Conservation (phyloP, 805 yeast species). For the Yarrowia hollandica region DNA sequence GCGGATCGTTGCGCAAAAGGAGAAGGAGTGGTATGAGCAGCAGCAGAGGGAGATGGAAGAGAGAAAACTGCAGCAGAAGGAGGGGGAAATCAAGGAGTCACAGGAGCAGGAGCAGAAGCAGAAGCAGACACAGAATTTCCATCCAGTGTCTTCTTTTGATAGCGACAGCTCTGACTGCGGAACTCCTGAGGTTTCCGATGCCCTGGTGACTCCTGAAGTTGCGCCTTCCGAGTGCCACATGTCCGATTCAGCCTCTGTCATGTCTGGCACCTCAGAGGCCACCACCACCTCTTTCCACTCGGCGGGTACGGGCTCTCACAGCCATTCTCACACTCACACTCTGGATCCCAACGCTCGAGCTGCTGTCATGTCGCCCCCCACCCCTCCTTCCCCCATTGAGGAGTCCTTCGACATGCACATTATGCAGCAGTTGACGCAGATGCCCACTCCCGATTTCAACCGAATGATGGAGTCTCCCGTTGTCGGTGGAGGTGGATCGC, state of each 20-base stretch:
- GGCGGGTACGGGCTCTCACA: not conserved
- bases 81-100: not conserved
- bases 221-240: no score
- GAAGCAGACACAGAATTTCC: not conserved
- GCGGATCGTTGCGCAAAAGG: not conserved
- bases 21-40: not conserved
- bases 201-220: no score
- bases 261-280: not conserved
- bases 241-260: not conserved
- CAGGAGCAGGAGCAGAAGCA: not conserved
- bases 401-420: conserved; percentile 25
- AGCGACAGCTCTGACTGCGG: not conserved
- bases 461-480: conserved; percentile 6
- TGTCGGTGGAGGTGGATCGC: not conserved
- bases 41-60: not conserved
- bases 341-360: conserved; percentile 15
- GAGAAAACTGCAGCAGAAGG: not conserved
- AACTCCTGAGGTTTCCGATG: no score
- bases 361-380: not conserved
- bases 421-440: conserved; percentile 26
- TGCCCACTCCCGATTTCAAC: conserved; percentile 30
- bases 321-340: not conserved
- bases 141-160: not conserved
- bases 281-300: conserved; percentile 2
- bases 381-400: conserved; percentile 10